These are phyloP conservation scores for Hyphopichia burtonii DNA, from an alignment of 1,139 yeast genomes.

Conservation along the genomic window DNA sequence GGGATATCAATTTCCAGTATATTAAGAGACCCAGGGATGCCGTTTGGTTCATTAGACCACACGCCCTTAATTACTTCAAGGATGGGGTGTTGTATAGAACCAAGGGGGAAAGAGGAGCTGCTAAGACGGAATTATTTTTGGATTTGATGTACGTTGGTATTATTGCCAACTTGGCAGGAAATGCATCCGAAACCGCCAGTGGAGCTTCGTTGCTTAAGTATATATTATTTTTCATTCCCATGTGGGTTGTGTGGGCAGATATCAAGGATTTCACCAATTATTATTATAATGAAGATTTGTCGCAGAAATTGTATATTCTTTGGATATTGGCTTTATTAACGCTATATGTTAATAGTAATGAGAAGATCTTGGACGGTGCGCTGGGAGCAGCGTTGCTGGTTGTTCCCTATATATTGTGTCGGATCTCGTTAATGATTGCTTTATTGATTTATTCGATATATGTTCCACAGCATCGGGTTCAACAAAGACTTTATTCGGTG, in stretches of 20 bases:
- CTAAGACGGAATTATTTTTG: constrained; percentile 56
- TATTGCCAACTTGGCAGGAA: constrained; percentile 58
- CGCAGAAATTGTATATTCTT: constrained; percentile 52
- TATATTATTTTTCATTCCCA: constrained; percentile 52
- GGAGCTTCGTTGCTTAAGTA: constrained; percentile 51
- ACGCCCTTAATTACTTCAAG: constrained; percentile 61
- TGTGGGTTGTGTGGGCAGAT: constrained; percentile 66
- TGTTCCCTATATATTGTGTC: constrained; percentile 48
- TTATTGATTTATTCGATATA: constrained; percentile 47
- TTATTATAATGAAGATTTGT: constrained; percentile 60
- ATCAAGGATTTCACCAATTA: constrained; percentile 65
- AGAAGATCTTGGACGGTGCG: constrained; percentile 30
- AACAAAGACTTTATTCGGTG: constrained; percentile 44
- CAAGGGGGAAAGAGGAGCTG: constrained; percentile 51
- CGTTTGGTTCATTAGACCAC: constrained; percentile 53
- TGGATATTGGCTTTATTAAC: constrained; percentile 56
- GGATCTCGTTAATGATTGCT: constrained; percentile 36
- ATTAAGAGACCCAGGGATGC: constrained; percentile 44
- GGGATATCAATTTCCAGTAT: constrained; percentile 49
- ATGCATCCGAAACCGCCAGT: constrained; percentile 51
- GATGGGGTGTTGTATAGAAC: constrained; percentile 59
- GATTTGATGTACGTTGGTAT: constrained; percentile 68
- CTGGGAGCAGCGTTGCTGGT: constrained; percentile 43
- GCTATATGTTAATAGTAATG: constrained; percentile 52
- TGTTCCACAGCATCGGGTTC: constrained; percentile 54